phyloP scores from a whole-genome alignment of 352 stramenopile genomes.

The Phytophthora tubulina region DNA sequence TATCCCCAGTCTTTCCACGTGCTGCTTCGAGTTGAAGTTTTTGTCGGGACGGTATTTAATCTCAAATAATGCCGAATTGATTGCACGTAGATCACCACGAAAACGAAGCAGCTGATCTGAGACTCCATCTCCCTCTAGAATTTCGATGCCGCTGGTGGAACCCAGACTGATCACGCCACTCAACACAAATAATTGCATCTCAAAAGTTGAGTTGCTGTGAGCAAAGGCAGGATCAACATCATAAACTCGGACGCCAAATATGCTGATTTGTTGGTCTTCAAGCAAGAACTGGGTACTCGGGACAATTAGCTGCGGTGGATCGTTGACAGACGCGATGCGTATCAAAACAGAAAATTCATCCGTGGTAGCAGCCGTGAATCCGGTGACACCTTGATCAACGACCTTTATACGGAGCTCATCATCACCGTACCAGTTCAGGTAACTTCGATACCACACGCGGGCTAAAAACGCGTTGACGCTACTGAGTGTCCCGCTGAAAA shows the following conservation, averaged over 20 bases:
- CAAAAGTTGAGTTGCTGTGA: constrained; percentile 55
- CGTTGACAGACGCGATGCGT: constrained; percentile 67
- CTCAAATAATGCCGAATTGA: constrained; percentile 81
- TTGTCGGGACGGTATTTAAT: constrained; percentile 74
- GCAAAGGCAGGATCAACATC: constrained; percentile 60
- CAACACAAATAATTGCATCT: constrained; percentile 67
- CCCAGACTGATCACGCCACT: constrained; percentile 61
- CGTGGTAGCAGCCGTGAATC: constrained; percentile 50
- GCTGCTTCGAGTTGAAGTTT: constrained; percentile 78
- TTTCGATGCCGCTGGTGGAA: constrained; percentile 30
- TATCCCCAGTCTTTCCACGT: constrained; percentile 68
- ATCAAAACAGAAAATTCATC: constrained; percentile 52
- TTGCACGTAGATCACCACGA: constrained; percentile 53
- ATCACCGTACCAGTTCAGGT: constrained; percentile 81
- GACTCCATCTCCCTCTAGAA: constrained; percentile 64
- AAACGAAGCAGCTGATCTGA: constrained; percentile 70
- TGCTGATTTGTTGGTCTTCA: constrained; percentile 68
- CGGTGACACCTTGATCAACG: constrained; percentile 71
- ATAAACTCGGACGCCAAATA: constrained; percentile 73
- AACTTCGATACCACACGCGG: constrained; percentile 60
- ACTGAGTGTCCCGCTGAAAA: constrained; percentile 72
- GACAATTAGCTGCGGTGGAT: constrained; percentile 61
- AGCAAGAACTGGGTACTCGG: constrained; percentile 58
- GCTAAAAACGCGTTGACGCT: constrained; percentile 68
- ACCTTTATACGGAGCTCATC: constrained; percentile 67